These are phyloP conservation scores for Xerocomus minutiporus DNA, from an alignment of 1,284 basidiomycete genomes.

Conservation along the genomic window DNA sequence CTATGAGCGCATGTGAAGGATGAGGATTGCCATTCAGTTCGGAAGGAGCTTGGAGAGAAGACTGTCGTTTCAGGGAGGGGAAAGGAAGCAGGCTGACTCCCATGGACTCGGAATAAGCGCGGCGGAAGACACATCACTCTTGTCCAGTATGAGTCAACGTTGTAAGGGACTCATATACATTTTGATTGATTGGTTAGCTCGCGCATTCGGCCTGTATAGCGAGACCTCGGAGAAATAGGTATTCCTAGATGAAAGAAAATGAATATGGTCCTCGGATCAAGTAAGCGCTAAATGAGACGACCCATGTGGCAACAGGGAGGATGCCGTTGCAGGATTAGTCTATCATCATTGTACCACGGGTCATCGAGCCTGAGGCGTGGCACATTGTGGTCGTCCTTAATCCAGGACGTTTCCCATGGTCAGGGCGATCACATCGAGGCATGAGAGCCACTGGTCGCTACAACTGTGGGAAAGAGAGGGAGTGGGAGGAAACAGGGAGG, in stretches of 20 bases:
- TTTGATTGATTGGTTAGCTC: constrained; percentile 3
- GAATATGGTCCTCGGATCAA: constrained; percentile 17
- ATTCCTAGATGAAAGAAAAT: not conserved
- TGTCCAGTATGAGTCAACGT: constrained; percentile 1
- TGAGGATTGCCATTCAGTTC: constrained; percentile 14
- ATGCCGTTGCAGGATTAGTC: not conserved
- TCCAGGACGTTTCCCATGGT: constrained; percentile 13
- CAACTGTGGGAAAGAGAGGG: constrained; percentile 7
- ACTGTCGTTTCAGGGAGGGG: constrained; percentile 8
- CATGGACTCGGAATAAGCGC: constrained; percentile 2
- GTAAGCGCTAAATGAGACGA: not conserved
- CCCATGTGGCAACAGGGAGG: not conserved
- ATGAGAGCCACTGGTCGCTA: constrained; percentile 1
- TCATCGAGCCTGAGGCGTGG: constrained; percentile 3
- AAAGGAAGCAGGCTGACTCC: constrained; percentile 13
- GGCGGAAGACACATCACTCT: constrained; percentile 2
- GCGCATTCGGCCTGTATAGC: not conserved
- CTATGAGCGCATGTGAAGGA: constrained; percentile 11
- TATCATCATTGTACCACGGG: constrained; percentile 4
- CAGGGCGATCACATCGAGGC: constrained; percentile 11
- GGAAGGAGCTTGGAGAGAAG: constrained; percentile 27
- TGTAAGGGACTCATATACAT: not conserved
- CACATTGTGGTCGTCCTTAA: constrained; percentile 1
- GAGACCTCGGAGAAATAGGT: not conserved
- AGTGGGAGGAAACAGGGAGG: constrained; percentile 2